Evolutionary conservation across 257 asterid genomes (phyloP).

Genomic region (Knoxia roxburghii): DNA sequence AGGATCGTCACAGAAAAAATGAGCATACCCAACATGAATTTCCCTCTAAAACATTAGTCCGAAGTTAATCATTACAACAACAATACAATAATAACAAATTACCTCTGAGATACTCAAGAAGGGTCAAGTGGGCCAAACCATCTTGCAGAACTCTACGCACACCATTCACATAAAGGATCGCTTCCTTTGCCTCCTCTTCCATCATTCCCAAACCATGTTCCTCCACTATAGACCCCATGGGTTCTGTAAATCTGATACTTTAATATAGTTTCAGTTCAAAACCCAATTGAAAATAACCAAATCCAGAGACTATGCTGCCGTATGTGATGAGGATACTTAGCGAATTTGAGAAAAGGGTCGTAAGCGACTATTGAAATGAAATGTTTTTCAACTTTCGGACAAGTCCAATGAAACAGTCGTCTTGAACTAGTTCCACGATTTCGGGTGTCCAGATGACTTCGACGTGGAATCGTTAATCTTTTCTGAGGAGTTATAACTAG

Average conservation of each 20-base stretch:
- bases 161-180: slow-evolving; percentile 79
- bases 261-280: neutral
- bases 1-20: neutral
- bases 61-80: neutral
- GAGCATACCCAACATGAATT: neutral
- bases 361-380: too few relatives aligned
- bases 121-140: slow-evolving; percentile 85
- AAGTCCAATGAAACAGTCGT: too few relatives aligned
- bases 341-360: neutral
- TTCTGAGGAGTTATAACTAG: neutral
- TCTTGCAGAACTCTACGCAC: slow-evolving; percentile 81
- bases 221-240: slow-evolving; percentile 61
- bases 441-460: too few relatives aligned
- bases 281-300: neutral
- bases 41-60: neutral
- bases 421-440: too few relatives aligned
- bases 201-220: slow-evolving; percentile 29
- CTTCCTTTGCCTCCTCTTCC: slow-evolving; percentile 40
- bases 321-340: neutral
- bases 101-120: slow-evolving; percentile 96
- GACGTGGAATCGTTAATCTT: too few relatives aligned
- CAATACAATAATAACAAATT: neutral
- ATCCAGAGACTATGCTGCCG: neutral
- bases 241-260: neutral
- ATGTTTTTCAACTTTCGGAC: neutral